These are phyloP conservation scores for Hypoxylon sp. DNA, from an alignment of 2,329 filamentous ascomycete genomes.

Conservation along the genomic window DNA sequence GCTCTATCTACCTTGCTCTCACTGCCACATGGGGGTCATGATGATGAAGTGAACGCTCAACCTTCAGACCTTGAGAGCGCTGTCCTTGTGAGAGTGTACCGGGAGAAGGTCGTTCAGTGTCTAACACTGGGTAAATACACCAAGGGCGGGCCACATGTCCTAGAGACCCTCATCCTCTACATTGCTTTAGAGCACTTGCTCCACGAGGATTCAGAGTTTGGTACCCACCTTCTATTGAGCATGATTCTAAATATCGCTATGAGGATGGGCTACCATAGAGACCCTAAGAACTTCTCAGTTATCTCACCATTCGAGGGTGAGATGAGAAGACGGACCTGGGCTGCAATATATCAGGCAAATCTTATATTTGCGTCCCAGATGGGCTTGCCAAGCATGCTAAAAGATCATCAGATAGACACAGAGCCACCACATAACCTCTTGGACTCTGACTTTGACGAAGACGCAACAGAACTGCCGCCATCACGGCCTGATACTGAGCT, in stretches of 20 bases:
- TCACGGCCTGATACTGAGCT: constrained; percentile 52
- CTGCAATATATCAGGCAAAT: constrained; percentile 59
- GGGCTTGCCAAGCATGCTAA: constrained; percentile 62
- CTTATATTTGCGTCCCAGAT: constrained; percentile 62
- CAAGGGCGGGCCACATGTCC: constrained; percentile 59
- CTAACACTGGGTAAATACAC: constrained; percentile 59
- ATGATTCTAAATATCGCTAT: constrained; percentile 57
- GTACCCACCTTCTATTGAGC: constrained; percentile 55
- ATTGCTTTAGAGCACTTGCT: constrained; percentile 53
- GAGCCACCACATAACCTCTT: constrained; percentile 60
- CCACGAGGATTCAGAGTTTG: constrained; percentile 54
- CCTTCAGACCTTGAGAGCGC: constrained; percentile 10
- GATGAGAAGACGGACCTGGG: constrained; percentile 64
- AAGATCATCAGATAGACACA: constrained; percentile 59
- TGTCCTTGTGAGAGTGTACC: constrained; percentile 40
- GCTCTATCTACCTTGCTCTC: constrained; percentile 54
- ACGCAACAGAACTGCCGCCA: constrained; percentile 56
- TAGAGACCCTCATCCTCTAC: constrained; percentile 58
- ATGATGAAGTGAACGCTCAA: constrained; percentile 11
- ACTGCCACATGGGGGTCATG: constrained; percentile 23
- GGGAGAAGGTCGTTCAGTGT: constrained; percentile 56
- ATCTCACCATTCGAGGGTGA: constrained; percentile 61
- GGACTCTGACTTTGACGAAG: constrained; percentile 60
- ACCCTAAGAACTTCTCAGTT: constrained; percentile 59
- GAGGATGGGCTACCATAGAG: constrained; percentile 62